Evolutionary conservation across 192 early-diverging fungal genomes (phyloP), one percentile per base, ranked within the genome.

Genomic region (Geosiphon pyriformis): DNA sequence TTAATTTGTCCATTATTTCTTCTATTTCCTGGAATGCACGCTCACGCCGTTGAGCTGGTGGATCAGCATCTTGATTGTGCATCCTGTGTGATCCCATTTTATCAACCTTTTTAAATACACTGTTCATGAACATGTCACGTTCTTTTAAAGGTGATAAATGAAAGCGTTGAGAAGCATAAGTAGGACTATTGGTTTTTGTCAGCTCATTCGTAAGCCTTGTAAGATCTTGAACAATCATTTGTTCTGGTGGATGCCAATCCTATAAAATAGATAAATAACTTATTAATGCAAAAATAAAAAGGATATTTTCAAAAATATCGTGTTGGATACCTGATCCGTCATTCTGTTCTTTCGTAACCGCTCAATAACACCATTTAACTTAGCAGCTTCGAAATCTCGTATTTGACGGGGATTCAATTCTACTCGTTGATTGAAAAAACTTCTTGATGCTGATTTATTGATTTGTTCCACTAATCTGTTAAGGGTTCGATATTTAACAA

Each of bases 171-270:
- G 70, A 71, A 23, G 62, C 67, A 62, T 73, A 78, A 23, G 78
- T 55, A 17, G 67, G 60, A 10, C 64, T 42, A 1, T 72, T 33
- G 1, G 75, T 70, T 52, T 80, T 77, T 59, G 73, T 69, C n/a
- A 85, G 67, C 31, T 74, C 70, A 49, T 81, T 73, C 3, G 71
- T 78, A 32, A 82, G 35, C 2, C 55, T 60, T 1, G 74, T 76
- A 58, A 82, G 75, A 33, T 85, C 81, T 61, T 78, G 62, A 30
- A 81, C 47, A 33, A 82, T 49, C 23, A 72, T 64, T 49, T 76
- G 66, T 68, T 85, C 79, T 27, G 80, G 80, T 4, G 80, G 72
- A 61, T 69, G 52, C 69, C 74, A 79, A 54, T 83, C 82, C 82
- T 83, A 61, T n/a, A 37, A 49, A 49, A 31, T 23, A 59, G 33